Base-by-base conservation (phyloP, 1,284 basidiomycete species). In the Tremellales sp. region DNA sequence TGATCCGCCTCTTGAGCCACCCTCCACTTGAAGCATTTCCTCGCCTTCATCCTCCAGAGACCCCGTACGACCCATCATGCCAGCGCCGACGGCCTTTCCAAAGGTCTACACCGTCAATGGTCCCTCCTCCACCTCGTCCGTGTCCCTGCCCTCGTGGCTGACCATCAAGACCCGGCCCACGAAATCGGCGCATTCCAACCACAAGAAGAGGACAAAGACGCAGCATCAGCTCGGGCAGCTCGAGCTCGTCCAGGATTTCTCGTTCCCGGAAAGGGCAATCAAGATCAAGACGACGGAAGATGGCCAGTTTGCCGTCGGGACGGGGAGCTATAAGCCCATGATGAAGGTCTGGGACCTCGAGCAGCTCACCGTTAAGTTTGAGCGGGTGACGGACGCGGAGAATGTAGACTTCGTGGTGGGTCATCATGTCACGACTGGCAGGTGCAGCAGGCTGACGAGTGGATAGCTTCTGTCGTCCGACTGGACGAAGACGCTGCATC, bases 401-500 rank as follows among this genome's bases (percentile, higher is more conserved):
- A 98, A 97, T 71, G 86, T 98, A 54, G 95, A 99, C 71, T 98
- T 99, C 75, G 79, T 86, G 76, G 91, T 95, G 76, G 80, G 88
- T 86, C 70, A 78, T 51, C 29, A 40, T 33, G 47, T 40, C 41
- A 19, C 32, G 22, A 40, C 25, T 39, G 8, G 34, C 9, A 8
- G 8, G 8, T 18, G 22, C 22, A 36, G 22, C n/a, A 10, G 45
- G 40, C 45, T 43, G 35, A 24, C 29, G 42, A 47, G 33, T 44
- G 41, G 19, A 47, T 70, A 95, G 92, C 86, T 93, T 65, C 79
- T 99, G 9, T 97, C 93, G 1, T 86, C 91, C 66, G 95, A 99
- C 76, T 99, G 95, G 95, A 98, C 94, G 14, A 98, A 99, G 73
- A 86, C 87, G n/a, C 79, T 97, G 49, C 93, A 95, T 66, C 80